These are phyloP conservation scores for Byssothecium circinans DNA, from an alignment of 2,329 filamentous ascomycete genomes.

Conservation along the genomic window DNA sequence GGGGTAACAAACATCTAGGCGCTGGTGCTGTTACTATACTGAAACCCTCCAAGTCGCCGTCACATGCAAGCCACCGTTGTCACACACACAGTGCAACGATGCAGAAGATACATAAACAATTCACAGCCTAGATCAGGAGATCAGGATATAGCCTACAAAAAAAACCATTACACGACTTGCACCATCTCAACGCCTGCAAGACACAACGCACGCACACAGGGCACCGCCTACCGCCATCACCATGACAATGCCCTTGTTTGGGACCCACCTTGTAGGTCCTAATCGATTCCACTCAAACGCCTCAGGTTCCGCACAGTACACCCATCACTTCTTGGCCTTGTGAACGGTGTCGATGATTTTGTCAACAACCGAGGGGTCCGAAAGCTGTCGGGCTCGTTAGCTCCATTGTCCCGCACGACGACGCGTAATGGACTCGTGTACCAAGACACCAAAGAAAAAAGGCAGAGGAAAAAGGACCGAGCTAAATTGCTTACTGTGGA, in stretches of 20 bases:
- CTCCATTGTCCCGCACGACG: constrained; percentile 16
- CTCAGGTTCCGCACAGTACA: constrained; percentile 3
- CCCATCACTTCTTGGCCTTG: constrained; percentile 49
- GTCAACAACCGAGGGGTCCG: constrained; percentile 84
- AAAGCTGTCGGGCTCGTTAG: constrained; percentile 61
- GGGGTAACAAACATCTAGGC: background rate
- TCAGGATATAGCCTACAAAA: too few species aligned
- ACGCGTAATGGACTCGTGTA: constrained; percentile 32
- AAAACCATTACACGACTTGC: too few species aligned
- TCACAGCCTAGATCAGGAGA: too few species aligned
- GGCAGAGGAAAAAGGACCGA: constrained; percentile 3
- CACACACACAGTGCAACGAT: too few species aligned
- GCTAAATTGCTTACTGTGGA: constrained; percentile 70
- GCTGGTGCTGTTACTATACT: background rate
- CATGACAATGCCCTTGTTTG: background rate
- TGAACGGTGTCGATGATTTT: constrained; percentile 87
- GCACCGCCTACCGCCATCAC: background rate
- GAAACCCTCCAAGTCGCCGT: background rate
- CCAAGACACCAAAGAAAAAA: constrained; percentile 6
- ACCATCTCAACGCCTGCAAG: background rate
- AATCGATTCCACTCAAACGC: constrained; percentile 6
- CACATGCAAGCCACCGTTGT: too few species aligned
- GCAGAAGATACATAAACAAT: too few species aligned
- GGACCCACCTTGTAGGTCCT: background rate
- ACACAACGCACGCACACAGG: background rate